phyloP scores from a whole-genome alignment of 768 basidiomycete species.

The Rubroboletus pulcherrimus region DNA sequence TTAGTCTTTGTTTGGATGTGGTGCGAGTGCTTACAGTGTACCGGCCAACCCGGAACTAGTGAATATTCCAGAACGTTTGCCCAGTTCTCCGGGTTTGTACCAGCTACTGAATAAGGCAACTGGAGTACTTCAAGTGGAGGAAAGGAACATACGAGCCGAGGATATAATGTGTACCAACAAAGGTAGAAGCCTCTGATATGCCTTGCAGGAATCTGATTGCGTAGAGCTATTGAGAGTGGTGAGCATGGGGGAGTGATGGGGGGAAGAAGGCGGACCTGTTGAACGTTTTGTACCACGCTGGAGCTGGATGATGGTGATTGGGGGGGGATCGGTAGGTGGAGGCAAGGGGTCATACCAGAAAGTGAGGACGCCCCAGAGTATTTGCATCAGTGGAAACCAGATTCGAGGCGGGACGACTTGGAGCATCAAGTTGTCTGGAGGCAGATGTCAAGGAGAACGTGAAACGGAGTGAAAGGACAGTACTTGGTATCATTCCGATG shows the following conservation, averaged over 20 bases:
- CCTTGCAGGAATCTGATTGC: constrained; percentile 73
- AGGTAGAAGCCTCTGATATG: constrained; percentile 70
- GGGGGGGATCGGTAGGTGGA: background rate
- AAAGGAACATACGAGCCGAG: constrained; percentile 56
- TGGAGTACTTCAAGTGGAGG: background rate
- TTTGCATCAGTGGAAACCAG: constrained; percentile 63
- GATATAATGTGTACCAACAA: constrained; percentile 70
- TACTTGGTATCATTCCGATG: constrained; percentile 70
- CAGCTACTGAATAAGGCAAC: constrained; percentile 38
- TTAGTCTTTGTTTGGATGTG: background rate
- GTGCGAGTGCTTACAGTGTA: constrained; percentile 44
- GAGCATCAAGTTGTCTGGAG: constrained; percentile 59
- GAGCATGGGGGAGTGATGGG: background rate
- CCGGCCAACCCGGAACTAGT: constrained; percentile 59
- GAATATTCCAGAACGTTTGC: constrained; percentile 70
- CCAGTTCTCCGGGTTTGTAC: constrained; percentile 69
- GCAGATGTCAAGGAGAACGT: background rate
- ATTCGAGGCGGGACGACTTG: constrained; percentile 60
- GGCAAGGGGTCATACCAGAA: constrained; percentile 43
- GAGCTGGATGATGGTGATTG: constrained; percentile 37
- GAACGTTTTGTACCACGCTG: constrained; percentile 49
- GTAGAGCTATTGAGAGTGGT: constrained; percentile 44
- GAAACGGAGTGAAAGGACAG: background rate
- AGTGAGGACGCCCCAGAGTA: constrained; percentile 63
- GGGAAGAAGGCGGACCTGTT: constrained; percentile 41